Evolutionary conservation across 2,329 filamentous ascomycete species (phyloP).

Genomic region (Penicillium corylophilum): DNA sequence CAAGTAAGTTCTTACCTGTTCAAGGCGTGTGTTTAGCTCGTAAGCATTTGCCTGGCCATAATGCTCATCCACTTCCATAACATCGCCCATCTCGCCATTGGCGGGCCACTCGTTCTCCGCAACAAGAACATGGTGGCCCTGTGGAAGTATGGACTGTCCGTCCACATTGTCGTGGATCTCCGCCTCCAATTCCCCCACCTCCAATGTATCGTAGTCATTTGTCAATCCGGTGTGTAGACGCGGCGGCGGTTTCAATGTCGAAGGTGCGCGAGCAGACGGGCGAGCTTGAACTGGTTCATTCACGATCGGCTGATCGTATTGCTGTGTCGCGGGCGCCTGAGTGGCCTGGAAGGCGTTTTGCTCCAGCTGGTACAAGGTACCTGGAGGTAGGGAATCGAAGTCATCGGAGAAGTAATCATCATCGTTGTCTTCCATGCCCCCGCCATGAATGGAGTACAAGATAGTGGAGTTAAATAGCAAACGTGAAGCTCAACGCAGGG

Average conservation of each 20-base stretch:
- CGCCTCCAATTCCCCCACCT: conserved; percentile 46
- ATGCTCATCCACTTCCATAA: conserved; percentile 24
- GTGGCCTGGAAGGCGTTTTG: conserved; percentile 47
- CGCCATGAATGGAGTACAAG: conserved; percentile 34
- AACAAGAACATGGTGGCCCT: conserved; percentile 6
- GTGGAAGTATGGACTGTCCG: conserved; percentile 11
- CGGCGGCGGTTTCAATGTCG: conserved; percentile 28
- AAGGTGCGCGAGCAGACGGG: conserved; percentile 8
- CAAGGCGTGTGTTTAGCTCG: conserved; percentile 18
- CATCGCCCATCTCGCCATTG: conserved; percentile 13
- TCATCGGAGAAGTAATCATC: conserved; percentile 51
- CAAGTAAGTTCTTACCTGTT: conserved; percentile 25
- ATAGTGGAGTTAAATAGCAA: not conserved
- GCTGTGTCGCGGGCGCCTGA: conserved; percentile 33
- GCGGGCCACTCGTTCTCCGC: conserved; percentile 6
- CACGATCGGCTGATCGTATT: conserved; percentile 7
- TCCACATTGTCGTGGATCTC: conserved; percentile 43
- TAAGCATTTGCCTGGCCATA: conserved; percentile 11
- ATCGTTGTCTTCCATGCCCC: conserved; percentile 50
- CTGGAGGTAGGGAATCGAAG: conserved; percentile 45
- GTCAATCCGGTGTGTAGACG: conserved; percentile 37
- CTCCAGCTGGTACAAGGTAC: conserved; percentile 46
- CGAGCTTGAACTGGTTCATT: conserved; percentile 6
- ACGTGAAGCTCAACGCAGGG: not conserved
- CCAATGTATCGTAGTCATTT: conserved; percentile 43